These are phyloP conservation scores for Mucor ambiguus DNA, from an alignment of 371 early-diverging fungal species.

Conservation along the genomic window DNA sequence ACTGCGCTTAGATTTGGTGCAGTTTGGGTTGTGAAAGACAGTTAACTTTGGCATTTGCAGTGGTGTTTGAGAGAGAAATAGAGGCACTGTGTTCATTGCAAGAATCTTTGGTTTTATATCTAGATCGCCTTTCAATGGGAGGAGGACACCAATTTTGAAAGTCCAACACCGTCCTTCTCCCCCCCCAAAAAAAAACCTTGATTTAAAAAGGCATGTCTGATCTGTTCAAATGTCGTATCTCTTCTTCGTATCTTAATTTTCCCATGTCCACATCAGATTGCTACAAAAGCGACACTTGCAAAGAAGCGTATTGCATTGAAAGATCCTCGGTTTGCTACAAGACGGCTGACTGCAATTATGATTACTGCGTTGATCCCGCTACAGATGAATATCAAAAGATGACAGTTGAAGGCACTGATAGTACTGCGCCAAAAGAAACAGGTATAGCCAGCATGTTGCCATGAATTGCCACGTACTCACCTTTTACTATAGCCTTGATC, in stretches of 20 bases:
- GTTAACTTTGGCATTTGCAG: constrained; percentile 23
- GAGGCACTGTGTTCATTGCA: background rate
- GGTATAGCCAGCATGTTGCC: background rate
- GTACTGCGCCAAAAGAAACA: background rate
- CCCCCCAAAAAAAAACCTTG: background rate
- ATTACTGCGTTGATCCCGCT: constrained; percentile 14
- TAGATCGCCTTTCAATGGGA: background rate
- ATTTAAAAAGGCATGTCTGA: background rate
- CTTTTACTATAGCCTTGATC: constrained; percentile 22
- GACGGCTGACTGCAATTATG: constrained; percentile 19
- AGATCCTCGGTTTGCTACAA: constrained; percentile 13
- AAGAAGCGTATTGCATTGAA: constrained; percentile 3
- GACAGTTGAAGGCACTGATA: background rate
- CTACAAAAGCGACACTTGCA: constrained; percentile 16
- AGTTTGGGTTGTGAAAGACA: constrained; percentile 42
- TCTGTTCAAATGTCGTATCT: background rate
- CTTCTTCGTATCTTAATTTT: background rate
- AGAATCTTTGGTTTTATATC: background rate
- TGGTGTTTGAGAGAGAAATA: background rate
- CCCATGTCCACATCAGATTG: constrained; percentile 7
- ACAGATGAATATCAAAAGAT: background rate
- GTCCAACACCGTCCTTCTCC: background rate
- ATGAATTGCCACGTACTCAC: background rate
- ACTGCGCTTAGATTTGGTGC: constrained; percentile 39
- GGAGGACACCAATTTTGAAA: background rate